phyloP scores from a whole-genome alignment of 495 filamentous ascomycete species.

The Penicillium coprophilum region DNA sequence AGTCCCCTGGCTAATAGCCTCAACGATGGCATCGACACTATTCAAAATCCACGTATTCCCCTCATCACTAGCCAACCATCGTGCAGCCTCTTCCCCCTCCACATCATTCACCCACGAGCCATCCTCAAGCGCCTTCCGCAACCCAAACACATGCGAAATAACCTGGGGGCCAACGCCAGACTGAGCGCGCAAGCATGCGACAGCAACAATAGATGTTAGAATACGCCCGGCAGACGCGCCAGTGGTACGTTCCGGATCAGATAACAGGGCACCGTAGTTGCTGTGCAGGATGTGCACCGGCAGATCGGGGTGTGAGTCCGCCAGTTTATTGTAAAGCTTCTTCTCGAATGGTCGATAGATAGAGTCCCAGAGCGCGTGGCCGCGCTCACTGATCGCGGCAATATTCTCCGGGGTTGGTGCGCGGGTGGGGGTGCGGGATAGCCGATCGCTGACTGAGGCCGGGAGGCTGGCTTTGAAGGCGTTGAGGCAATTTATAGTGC shows the following conservation, averaged over 20 bases:
- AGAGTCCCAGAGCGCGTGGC: slow-evolving; percentile 63
- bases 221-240: slow-evolving; percentile 59
- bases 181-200: slow-evolving; percentile 70
- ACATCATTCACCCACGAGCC: slow-evolving; percentile 54
- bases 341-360: slow-evolving; percentile 70
- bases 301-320: slow-evolving; percentile 69
- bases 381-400: slow-evolving; percentile 50
- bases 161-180: slow-evolving; percentile 79
- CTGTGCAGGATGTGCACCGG: slow-evolving; percentile 71
- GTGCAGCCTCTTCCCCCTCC: slow-evolving; percentile 53
- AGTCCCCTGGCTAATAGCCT: slow-evolving; percentile 56
- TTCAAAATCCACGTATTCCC: slow-evolving; percentile 70
- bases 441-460: slow-evolving; percentile 13
- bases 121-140: slow-evolving; percentile 70
- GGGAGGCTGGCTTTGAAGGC: slow-evolving; percentile 62
- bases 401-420: slow-evolving; percentile 45
- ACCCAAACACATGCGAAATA: slow-evolving; percentile 69
- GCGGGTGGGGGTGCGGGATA: slow-evolving; percentile 26
- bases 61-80: slow-evolving; percentile 70
- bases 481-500: slow-evolving; percentile 74
- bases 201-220: slow-evolving; percentile 65
- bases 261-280: slow-evolving; percentile 69
- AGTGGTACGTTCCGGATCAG: slow-evolving; percentile 59
- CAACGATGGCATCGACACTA: slow-evolving; percentile 66
- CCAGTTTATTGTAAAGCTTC: slow-evolving; percentile 66